A percentile compares a stretch with the other conserved stretches of the same genome.
Conservation (phyloP, 176 grass and related monocot species). For the Zea luxurians region DNA sequence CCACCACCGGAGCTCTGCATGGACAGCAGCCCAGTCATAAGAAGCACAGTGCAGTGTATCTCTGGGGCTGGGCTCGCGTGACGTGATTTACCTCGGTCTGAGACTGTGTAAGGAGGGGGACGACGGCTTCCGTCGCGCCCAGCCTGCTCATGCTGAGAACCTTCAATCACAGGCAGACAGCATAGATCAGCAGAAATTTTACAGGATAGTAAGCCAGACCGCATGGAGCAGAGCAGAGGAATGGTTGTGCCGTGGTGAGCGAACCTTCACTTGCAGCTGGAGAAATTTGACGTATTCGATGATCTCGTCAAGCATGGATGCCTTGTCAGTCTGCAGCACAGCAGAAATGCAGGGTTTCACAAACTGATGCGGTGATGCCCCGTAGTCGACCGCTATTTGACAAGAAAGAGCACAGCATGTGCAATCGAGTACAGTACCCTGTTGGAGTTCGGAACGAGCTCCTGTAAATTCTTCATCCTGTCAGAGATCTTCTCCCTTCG, state of each 20-base stretch:
- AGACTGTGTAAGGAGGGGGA: conserved; percentile 65
- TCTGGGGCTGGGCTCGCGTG: background rate
- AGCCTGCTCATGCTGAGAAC: conserved; percentile 89
- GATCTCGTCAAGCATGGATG: conserved; percentile 85
- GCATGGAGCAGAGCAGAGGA: background rate
- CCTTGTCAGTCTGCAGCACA: conserved; percentile 66
- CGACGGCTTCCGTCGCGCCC: conserved; percentile 60
- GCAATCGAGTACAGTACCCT: conserved; percentile 27
- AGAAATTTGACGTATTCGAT: conserved; percentile 88
- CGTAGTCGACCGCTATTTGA: background rate
- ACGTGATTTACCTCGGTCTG: conserved; percentile 45
- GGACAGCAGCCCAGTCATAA: background rate
- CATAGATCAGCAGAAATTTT: background rate
- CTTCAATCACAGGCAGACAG: conserved; percentile 21
- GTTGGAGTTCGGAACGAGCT: conserved; percentile 76
- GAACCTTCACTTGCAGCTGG: conserved; percentile 78
- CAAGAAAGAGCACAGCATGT: background rate
- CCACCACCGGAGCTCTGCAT: conserved; percentile 29
- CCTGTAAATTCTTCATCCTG: conserved; percentile 77
- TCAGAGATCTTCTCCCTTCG: conserved; percentile 77
- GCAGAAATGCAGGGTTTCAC: conserved; percentile 21
- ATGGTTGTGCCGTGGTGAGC: background rate
- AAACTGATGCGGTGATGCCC: background rate
- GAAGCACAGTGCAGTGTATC: background rate
- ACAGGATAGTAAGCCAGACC: background rate